These are phyloP conservation scores for Helicosporidium sp. DNA, from an alignment of 139 green algal genomes.

Conservation along the genomic window DNA sequence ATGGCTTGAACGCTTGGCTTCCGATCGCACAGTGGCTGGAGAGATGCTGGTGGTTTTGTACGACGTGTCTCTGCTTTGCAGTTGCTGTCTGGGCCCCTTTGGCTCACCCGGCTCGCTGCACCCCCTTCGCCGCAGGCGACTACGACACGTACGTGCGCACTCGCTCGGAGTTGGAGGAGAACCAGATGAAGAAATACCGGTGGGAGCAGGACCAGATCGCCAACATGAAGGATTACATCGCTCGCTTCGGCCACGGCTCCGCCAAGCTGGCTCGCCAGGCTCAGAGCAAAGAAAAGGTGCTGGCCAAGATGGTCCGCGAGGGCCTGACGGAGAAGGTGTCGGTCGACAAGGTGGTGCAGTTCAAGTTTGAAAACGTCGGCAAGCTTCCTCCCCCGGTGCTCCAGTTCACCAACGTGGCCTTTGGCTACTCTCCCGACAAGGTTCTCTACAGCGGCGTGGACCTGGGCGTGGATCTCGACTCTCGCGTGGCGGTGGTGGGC, in stretches of 20 bases:
- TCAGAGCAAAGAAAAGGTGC: conserved; percentile 82
- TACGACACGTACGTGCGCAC: conserved; percentile 79
- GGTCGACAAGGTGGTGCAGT: conserved; percentile 49
- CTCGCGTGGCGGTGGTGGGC: conserved; percentile 64
- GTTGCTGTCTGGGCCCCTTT: no score
- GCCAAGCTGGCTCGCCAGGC: conserved; percentile 83
- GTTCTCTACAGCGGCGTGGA: conserved; percentile 64
- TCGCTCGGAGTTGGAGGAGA: conserved; percentile 67
- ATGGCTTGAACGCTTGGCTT: conserved; percentile 26
- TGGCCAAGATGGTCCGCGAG: conserved; percentile 81
- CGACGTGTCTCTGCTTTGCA: no score
- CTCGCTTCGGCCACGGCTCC: conserved; percentile 64
- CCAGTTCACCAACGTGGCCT: conserved; percentile 59
- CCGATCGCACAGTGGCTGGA: conserved; percentile 8
- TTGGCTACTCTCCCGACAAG: conserved; percentile 55
- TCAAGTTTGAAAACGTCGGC: conserved; percentile 68
- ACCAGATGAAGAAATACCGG: conserved; percentile 89
- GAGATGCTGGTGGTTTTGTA: no score
- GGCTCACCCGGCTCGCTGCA: neutral
- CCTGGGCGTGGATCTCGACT: conserved; percentile 86
- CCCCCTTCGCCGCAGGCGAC: conserved; percentile 29
- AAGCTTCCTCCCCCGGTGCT: conserved; percentile 87
- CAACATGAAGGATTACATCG: conserved; percentile 80
- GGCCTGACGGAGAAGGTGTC: conserved; percentile 67
- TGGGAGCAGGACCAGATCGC: conserved; percentile 39